Evolutionary conservation across 2,329 filamentous ascomycete species (phyloP).

Genomic region (Penicillium sp.): DNA sequence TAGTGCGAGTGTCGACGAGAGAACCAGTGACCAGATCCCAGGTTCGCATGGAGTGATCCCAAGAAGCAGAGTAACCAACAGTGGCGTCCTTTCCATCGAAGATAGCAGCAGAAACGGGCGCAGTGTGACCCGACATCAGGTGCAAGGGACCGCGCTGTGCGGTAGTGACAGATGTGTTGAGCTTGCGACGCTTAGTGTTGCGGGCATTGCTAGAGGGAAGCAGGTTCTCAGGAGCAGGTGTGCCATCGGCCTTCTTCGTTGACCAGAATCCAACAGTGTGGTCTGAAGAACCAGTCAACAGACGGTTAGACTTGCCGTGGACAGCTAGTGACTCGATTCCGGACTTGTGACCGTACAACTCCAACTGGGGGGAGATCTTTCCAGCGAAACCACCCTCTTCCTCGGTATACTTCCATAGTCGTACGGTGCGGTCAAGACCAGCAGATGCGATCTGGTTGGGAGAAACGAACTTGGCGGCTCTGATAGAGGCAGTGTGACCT

Average conservation of each 20-base stretch:
- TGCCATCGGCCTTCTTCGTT: conserved; percentile 72
- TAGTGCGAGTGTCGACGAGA: conserved; percentile 79
- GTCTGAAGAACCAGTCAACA: conserved; percentile 85
- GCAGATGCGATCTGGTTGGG: conserved; percentile 77
- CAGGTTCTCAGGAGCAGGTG: conserved; percentile 69
- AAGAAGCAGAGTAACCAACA: conserved; percentile 86
- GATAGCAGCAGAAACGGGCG: conserved; percentile 74
- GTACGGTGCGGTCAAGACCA: conserved; percentile 79
- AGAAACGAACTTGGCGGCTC: conserved; percentile 81
- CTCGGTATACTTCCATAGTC: conserved; percentile 87
- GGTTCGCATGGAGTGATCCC: conserved; percentile 88
- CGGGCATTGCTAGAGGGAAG: conserved; percentile 66
- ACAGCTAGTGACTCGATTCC: conserved; percentile 74
- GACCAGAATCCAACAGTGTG: conserved; percentile 87
- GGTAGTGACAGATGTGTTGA: conserved; percentile 58
- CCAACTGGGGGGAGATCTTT: conserved; percentile 70
- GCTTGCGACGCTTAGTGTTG: conserved; percentile 75
- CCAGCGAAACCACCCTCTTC: conserved; percentile 61
- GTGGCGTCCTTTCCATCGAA: conserved; percentile 86
- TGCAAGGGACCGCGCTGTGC: conserved; percentile 77
- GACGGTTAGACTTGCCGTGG: conserved; percentile 70
- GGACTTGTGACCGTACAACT: conserved; percentile 80
- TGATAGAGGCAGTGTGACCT: conserved; percentile 75
- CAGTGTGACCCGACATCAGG: conserved; percentile 70
- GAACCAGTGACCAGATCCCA: conserved; percentile 82